phyloP scores from a whole-genome alignment of 352 stramenopile species.

The Globisporangium nagaii region DNA sequence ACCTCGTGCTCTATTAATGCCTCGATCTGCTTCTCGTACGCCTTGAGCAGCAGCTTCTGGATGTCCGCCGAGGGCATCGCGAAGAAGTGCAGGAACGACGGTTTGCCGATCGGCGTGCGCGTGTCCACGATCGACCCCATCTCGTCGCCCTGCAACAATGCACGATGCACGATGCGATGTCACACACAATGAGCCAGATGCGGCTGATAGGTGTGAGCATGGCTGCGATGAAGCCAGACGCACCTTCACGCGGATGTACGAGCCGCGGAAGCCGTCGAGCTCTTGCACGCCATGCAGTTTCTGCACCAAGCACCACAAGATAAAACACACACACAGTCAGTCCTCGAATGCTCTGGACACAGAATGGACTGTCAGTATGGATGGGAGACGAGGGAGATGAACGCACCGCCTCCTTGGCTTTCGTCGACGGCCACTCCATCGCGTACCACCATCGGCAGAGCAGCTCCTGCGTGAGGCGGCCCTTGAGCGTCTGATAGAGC shows the following conservation, averaged over 20 bases:
- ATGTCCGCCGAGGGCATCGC: constrained; percentile 66
- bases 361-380: too few species aligned
- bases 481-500: constrained; percentile 78
- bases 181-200: too few species aligned
- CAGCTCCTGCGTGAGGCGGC: constrained; percentile 64
- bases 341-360: neutral
- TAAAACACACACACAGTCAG: neutral
- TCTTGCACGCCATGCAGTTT: constrained; percentile 73
- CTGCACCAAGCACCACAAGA: constrained; percentile 13
- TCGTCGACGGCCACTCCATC: constrained; percentile 61
- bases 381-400: too few species aligned
- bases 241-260: constrained; percentile 79
- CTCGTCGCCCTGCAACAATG: constrained; percentile 58
- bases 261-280: constrained; percentile 72
- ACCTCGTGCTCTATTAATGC: constrained; percentile 53
- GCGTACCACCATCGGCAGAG: constrained; percentile 87
- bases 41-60: constrained; percentile 64
- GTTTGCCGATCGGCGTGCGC: constrained; percentile 55
- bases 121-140: constrained; percentile 85
- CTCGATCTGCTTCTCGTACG: constrained; percentile 84
- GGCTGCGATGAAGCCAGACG: too few species aligned
- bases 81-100: constrained; percentile 83
- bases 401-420: constrained; percentile 26
- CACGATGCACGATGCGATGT: too few species aligned
- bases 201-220: too few species aligned